phyloP scores from a whole-genome alignment of 805 yeast species.

The Starmerella sp. region DNA sequence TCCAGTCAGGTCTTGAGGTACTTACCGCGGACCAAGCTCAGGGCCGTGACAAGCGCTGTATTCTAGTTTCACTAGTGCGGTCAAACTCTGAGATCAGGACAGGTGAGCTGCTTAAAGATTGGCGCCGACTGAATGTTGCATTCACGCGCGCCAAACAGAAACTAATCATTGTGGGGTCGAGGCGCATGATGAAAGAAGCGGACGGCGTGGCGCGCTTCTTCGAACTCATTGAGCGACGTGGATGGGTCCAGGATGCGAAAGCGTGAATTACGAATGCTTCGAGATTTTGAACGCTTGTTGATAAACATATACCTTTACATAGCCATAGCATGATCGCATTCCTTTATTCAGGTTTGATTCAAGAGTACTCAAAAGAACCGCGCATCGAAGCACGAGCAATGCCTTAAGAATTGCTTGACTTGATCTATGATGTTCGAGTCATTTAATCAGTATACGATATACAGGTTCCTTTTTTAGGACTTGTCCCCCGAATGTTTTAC shows the following conservation, averaged over 20 bases:
- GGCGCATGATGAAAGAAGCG: conserved; percentile 29
- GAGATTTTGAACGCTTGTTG: no score
- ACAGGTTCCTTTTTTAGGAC: no score
- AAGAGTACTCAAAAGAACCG: no score
- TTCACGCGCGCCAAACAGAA: conserved; percentile 83
- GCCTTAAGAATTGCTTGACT: no score
- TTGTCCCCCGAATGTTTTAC: background rate
- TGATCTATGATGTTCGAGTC: no score
- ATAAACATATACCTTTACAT: no score
- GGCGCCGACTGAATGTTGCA: conserved; percentile 91
- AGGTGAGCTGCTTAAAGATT: conserved; percentile 73
- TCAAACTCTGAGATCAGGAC: conserved; percentile 54
- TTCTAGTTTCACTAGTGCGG: conserved; percentile 79
- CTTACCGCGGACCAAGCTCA: conserved; percentile 93
- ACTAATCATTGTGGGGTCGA: conserved; percentile 73
- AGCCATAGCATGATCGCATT: no score
- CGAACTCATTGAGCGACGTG: conserved; percentile 10
- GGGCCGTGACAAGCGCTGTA: conserved; percentile 89
- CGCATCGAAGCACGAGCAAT: no score
- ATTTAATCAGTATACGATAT: no score
- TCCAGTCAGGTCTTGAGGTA: conserved; percentile 45
- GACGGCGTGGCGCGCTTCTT: conserved; percentile 18
- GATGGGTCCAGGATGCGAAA: conserved; percentile 12
- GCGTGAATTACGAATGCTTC: no score
- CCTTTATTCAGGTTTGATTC: no score